Percentiles rank a stretch among this genome's conserved stretches.
These are phyloP conservation scores for Sporormia fimetaria DNA, from an alignment of 495 filamentous ascomycete genomes.

Conservation along the genomic window DNA sequence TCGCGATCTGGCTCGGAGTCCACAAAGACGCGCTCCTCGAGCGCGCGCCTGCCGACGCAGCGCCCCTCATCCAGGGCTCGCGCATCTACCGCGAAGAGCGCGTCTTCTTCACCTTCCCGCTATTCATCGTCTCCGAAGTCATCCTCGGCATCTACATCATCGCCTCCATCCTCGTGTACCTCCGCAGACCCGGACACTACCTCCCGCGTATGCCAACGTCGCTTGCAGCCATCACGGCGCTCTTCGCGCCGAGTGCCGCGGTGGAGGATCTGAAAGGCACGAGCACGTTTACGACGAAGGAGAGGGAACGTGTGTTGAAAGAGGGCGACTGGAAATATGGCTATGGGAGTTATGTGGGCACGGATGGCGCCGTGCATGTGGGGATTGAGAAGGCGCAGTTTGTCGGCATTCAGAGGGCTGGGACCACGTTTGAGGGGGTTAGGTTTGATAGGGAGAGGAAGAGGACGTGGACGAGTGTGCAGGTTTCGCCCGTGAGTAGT, in stretches of 20 bases:
- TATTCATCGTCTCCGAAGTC: constrained; percentile 28
- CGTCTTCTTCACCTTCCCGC: constrained; percentile 32
- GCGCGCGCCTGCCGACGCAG: background rate
- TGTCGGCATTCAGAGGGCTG: too few species aligned
- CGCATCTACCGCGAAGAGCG: constrained; percentile 22
- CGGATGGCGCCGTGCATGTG: constrained; percentile 34
- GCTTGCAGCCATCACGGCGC: constrained; percentile 32
- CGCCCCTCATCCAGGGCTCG: background rate
- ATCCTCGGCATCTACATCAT: constrained; percentile 32
- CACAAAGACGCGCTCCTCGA: constrained; percentile 28
- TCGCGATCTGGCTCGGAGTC: constrained; percentile 30
- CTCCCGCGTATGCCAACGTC: constrained; percentile 35
- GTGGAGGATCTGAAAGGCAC: constrained; percentile 13
- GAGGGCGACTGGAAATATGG: constrained; percentile 27
- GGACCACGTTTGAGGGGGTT: too few species aligned
- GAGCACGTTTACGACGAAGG: constrained; percentile 3
- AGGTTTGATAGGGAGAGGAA: too few species aligned
- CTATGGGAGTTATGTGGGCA: constrained; percentile 36
- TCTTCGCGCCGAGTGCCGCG: constrained; percentile 16
- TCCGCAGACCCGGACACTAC: constrained; percentile 24
- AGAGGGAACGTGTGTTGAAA: constrained; percentile 4
- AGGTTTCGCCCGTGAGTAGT: too few species aligned
- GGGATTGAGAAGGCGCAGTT: constrained; percentile 39
- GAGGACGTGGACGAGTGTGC: too few species aligned
- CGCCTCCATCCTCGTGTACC: constrained; percentile 32